A percentile compares a stretch with the other conserved stretches of the same genome.
These are phyloP conservation scores for Teunomyces funiuensis DNA, from an alignment of 805 yeast genomes.

Conservation along the genomic window DNA sequence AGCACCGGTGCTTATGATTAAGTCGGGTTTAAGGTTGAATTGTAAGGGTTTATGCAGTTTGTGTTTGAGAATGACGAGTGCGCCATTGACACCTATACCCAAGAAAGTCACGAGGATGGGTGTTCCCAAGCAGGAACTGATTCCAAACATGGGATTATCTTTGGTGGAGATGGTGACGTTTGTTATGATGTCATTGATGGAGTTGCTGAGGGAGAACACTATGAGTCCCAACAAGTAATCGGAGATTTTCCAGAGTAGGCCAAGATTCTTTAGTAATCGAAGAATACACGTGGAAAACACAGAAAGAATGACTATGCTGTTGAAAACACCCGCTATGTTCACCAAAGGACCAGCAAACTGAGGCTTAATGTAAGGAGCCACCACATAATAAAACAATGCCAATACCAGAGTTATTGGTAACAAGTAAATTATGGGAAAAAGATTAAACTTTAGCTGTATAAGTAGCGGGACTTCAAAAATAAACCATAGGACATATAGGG, in stretches of 20 bases:
- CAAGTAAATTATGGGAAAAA: slow-evolving; percentile 10
- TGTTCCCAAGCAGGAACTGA: slow-evolving; percentile 56
- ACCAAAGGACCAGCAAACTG: slow-evolving; percentile 7
- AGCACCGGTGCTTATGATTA: slow-evolving; percentile 25
- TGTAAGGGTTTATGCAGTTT: slow-evolving; percentile 8
- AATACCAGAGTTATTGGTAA: slow-evolving; percentile 8
- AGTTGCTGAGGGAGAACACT: slow-evolving; percentile 49
- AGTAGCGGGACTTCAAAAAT: slow-evolving; percentile 18
- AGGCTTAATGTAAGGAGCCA: slow-evolving; percentile 1
- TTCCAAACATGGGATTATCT: slow-evolving; percentile 37
- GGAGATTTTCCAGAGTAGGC: slow-evolving; percentile 41
- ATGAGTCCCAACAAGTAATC: slow-evolving; percentile 52
- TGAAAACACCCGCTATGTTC: slow-evolving; percentile 21
- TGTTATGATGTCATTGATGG: slow-evolving; percentile 53
- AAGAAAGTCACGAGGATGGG: slow-evolving; percentile 48
- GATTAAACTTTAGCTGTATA: slow-evolving; percentile 17
- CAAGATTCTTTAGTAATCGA: slow-evolving; percentile 42
- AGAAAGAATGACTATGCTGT: slow-evolving; percentile 28
- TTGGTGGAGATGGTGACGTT: slow-evolving; percentile 47
- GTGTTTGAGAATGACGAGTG: slow-evolving; percentile 6
- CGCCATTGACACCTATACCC: slow-evolving; percentile 52
- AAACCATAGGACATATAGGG: slow-evolving; percentile 17
- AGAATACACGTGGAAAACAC: slow-evolving; percentile 25
- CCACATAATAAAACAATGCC: slow-evolving; percentile 4
- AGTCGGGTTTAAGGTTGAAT: slow-evolving; percentile 23